A percentile compares a stretch with the other conserved stretches of the same genome.
phyloP scores from a whole-genome alignment of 331 rosid species.

The Spiraea crenata region DNA sequence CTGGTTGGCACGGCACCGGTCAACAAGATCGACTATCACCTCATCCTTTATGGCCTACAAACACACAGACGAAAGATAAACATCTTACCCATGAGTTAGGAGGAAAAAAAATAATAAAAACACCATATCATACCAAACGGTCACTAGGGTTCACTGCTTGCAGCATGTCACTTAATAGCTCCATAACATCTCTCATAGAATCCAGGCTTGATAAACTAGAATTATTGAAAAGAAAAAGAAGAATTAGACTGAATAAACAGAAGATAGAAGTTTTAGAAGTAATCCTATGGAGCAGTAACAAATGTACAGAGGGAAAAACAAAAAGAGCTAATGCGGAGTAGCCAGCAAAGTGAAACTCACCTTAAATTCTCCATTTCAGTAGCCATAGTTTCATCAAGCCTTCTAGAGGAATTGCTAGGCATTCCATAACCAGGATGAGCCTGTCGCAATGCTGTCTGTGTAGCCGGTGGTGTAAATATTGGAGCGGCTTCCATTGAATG shows the following conservation, averaged over 20 bases:
- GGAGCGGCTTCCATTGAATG: conserved; percentile 75
- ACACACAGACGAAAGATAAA: conserved; percentile 12
- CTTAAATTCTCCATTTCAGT: conserved; percentile 80
- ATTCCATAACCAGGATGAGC: conserved; percentile 82
- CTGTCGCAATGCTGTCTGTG: conserved; percentile 43
- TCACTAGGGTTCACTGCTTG: conserved; percentile 85
- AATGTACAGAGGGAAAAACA: conserved; percentile 2
- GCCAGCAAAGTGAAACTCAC: conserved; percentile 29
- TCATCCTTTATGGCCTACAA: conserved; percentile 84
- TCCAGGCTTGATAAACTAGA: conserved; percentile 84
- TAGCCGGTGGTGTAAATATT: conserved; percentile 83
- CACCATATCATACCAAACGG: conserved; percentile 45
- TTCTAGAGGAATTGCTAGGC: conserved; percentile 83
- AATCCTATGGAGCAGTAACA: background rate
- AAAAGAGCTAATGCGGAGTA: conserved; percentile 1
- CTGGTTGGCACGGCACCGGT: conserved; percentile 84
- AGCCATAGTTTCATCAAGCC: conserved; percentile 99
- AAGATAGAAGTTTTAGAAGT: background rate
- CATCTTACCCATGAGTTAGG: conserved; percentile 7
- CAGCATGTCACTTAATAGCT: conserved; percentile 91
- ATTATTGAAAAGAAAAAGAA: conserved; percentile 13
- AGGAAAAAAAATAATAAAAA: conserved; percentile 22
- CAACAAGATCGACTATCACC: conserved; percentile 81
- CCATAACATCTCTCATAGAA: conserved; percentile 75
- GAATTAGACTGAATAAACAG: conserved; percentile 5